Evolutionary conservation across 2,329 filamentous ascomycete genomes (phyloP), one percentile per base, ranked within the genome.

Genomic region (Cercospora sojina): DNA sequence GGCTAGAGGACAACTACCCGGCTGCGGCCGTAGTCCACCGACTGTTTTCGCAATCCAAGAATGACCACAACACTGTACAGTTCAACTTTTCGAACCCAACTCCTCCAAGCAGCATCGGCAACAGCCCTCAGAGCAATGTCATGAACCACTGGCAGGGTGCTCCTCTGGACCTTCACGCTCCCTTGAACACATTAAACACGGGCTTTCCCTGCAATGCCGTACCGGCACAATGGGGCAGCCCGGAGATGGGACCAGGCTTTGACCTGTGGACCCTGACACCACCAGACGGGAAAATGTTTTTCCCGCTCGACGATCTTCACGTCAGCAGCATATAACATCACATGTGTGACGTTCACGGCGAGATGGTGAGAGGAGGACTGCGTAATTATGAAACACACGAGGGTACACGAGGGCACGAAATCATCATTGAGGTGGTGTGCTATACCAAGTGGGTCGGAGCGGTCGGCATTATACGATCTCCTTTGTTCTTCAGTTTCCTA

Each of bases 1-100:
- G 63, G 27, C 63, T 65, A 12, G 63, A 65, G 38, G 47, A 55
- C 20, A 61, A 60, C 47, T 56, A 61, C 6, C 57, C 62, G 8
- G 62, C 62, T n/a, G 62, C 53, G 23, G 38, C 62, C 13, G 53
- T 59, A 12, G 62, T 64, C 12, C 56, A 64, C 55, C 53, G 57
- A 47, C 38, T 64, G 13, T 64, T 64, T 27, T 53, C 62, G 8
- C 38, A 61, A 18, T 31, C n/a, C 25, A 49, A 57, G 31, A 35
- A 57, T 29, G 53, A 57, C 13, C 53, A 57, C 27, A 31, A 31
- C 16, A 18, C 53, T 16, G 53, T 31, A 16, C 53, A 57, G n/a
- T 63, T 57, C 23, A 51, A 63, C 32, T 20, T 62, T 6, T 51
- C 59, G 12, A 31, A 23, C 29, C 41, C n/a, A 29, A 51, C 59